Percentiles rank a stretch among this genome's conserved stretches.
Evolutionary conservation across 2,329 filamentous ascomycete genomes (phyloP).

Genomic region (Albifimbria verrucaria): DNA sequence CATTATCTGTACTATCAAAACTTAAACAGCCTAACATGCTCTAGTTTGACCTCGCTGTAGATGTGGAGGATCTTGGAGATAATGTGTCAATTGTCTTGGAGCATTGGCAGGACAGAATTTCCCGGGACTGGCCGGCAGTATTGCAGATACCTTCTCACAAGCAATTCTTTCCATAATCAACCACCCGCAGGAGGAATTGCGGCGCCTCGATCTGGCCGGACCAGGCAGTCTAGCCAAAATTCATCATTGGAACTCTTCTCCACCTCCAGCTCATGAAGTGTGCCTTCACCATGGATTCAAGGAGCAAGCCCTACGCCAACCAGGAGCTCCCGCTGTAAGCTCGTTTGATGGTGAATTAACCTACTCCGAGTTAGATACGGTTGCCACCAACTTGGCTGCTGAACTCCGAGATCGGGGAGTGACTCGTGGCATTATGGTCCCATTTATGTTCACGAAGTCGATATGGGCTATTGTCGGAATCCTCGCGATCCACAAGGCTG

Average conservation of each 20-base stretch:
- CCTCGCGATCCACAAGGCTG: slow-evolving; percentile 1
- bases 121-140: neutral
- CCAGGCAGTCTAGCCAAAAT: neutral
- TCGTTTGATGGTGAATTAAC: neutral
- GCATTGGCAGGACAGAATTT: neutral
- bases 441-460: neutral
- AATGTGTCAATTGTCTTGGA: neutral
- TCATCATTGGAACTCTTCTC: too few relatives aligned
- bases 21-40: neutral
- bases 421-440: neutral
- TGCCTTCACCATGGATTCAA: neutral
- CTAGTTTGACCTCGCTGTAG: neutral
- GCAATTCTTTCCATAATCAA: neutral
- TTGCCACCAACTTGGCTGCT: neutral
- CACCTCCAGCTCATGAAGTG: too few relatives aligned
- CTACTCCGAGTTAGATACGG: neutral
- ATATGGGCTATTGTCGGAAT: neutral
- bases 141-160: neutral
- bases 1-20: neutral
- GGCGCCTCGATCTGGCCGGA: neutral
- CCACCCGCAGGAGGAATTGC: neutral
- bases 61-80: neutral
- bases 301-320: neutral
- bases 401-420: neutral
- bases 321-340: neutral